phyloP scores from a whole-genome alignment of 768 basidiomycete genomes.

The Serendipita sp. region DNA sequence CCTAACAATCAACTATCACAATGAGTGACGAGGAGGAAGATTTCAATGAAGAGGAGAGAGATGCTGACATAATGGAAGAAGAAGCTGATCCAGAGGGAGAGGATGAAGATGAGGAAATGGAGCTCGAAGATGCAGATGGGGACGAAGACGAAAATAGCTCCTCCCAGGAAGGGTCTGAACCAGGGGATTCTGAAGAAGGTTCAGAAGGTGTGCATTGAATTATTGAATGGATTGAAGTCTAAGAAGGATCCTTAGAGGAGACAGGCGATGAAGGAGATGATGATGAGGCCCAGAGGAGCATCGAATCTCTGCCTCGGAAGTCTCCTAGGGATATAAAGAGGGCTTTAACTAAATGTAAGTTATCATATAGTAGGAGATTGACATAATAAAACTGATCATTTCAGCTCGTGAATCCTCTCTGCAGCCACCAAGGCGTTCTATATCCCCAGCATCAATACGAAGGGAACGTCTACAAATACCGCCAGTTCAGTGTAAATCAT shows the following conservation, averaged over 20 bases:
- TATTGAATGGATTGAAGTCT: slow-evolving; percentile 1
- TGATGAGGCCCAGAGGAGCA: not conserved
- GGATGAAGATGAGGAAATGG: slow-evolving; percentile 15
- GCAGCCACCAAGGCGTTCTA: slow-evolving; percentile 21
- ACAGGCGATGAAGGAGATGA: slow-evolving; percentile 5
- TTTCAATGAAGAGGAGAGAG: slow-evolving; percentile 29
- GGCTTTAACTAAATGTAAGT: not conserved
- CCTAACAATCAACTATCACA: slow-evolving; percentile 14
- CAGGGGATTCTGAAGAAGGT: slow-evolving; percentile 26
- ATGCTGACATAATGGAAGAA: slow-evolving; percentile 44
- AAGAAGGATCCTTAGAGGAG: slow-evolving; percentile 1
- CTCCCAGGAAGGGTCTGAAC: slow-evolving; percentile 15
- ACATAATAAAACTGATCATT: not conserved
- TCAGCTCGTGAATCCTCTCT: slow-evolving; percentile 8
- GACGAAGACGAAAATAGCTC: slow-evolving; percentile 27
- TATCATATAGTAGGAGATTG: not conserved
- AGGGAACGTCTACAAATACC: slow-evolving; percentile 27
- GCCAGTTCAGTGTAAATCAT: slow-evolving; percentile 31
- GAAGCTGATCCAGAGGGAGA: slow-evolving; percentile 21
- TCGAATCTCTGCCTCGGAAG: not conserved
- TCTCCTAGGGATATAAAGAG: not conserved
- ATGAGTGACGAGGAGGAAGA: slow-evolving; percentile 33
- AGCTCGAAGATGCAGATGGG: slow-evolving; percentile 11
- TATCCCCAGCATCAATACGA: slow-evolving; percentile 42
- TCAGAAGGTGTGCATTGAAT: slow-evolving; percentile 6